Conservation (phyloP, 495 filamentous ascomycete genomes). For the Halenospora varia region DNA sequence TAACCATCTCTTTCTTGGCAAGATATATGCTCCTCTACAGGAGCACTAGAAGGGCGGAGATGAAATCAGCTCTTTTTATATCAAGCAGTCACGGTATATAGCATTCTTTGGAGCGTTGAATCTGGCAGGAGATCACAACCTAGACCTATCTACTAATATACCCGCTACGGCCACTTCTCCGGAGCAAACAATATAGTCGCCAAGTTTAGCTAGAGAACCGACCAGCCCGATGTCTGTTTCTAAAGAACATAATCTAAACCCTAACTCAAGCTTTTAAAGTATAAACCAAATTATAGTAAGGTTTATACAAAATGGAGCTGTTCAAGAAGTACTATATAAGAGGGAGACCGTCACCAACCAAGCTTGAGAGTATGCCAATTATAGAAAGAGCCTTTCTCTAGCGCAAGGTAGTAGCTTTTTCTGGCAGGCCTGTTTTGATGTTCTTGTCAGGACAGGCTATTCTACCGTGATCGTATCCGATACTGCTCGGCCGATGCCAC, state of each 20-base stretch:
- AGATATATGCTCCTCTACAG: slow-evolving; percentile 13
- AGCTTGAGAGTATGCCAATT: slow-evolving; percentile 10
- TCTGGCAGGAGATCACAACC: not conserved
- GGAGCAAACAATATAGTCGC: not conserved
- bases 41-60: slow-evolving; percentile 8
- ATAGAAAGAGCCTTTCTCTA: slow-evolving; percentile 8
- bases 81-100: slow-evolving; percentile 13
- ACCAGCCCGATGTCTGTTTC: not conserved
- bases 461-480: slow-evolving; percentile 8
- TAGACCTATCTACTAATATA: not conserved
- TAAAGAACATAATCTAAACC: not conserved
- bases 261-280: not conserved
- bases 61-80: slow-evolving; percentile 19
- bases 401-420: slow-evolving; percentile 1
- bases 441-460: slow-evolving; percentile 2
- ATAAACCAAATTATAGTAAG: slow-evolving; percentile 6
- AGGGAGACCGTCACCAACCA: slow-evolving; percentile 5
- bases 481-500: not conserved
- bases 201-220: not conserved
- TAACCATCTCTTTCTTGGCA: slow-evolving; percentile 14
- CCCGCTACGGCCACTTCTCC: not conserved
- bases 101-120: slow-evolving; percentile 13
- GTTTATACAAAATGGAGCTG: slow-evolving; percentile 9
- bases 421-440: slow-evolving; percentile 13
- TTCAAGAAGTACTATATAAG: slow-evolving; percentile 12